Evolutionary conservation across 352 stramenopile species (phyloP), one percentile per base, ranked within the genome.

Genomic region (Ochromonadaceae sp.): DNA sequence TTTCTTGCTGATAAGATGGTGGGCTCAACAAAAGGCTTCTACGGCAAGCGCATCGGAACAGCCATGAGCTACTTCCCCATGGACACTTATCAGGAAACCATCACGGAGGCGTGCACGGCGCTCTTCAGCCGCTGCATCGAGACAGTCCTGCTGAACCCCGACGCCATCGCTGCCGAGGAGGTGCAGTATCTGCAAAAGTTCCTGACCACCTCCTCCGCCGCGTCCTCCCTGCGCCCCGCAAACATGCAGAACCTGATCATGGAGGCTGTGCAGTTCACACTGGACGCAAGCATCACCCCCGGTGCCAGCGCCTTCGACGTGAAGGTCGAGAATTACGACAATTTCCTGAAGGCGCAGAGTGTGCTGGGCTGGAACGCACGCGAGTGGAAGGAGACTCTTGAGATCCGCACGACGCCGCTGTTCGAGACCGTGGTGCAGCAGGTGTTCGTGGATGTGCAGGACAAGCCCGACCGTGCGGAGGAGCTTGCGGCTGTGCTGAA

Each of bases 1-100:
- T 60, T 50, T 25, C n/a, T 60, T 28, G 52, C 52, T 10, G 52
- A 60, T 50, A 60, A 60, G 32, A 50, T 60, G 10, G 47, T 60
- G 32, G 36, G 32, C 17, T 28, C 31, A 34, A 25, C 26, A 3
- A 3, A 60, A 52, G 52, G 52, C 9, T 60, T 25, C 35, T 60
- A 60, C 47, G 52, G 52, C 2, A 57, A 60, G 22, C 52, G 52
- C 22, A 39, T n/a, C 34, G 2, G 5, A n/a, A 30, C 30, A 9
- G 9, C 36, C 20, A 35, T 60, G 17, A 9, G n/a, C 9, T 60
- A n/a, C 28, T 60, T 60, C n/a, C 10, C n/a, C 15, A 10, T 17
- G 15, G 28, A 53, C 17, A 50, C 5, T 5, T 60, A 60, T 28
- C 10, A 60, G 32, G 2, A 25, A 7, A 52, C 32, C 25, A 60